Evolutionary conservation across 768 basidiomycete species (phyloP), one percentile per base, ranked within the genome.

Genomic region (Lenzites betulinus): DNA sequence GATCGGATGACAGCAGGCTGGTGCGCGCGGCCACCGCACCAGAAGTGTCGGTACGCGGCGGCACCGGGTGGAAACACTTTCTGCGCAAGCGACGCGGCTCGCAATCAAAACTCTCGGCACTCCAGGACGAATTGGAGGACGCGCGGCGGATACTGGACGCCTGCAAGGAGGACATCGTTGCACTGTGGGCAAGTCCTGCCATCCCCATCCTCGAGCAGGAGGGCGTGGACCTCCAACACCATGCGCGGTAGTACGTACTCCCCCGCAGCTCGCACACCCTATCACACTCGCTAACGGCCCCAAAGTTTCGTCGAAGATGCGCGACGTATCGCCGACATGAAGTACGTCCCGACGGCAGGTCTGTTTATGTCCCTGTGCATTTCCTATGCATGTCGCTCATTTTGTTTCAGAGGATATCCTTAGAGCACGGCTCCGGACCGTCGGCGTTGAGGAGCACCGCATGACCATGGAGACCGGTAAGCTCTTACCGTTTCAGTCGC

Each of bases 361-460:
- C 60, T 16, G 79, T 68, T 25, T 1, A 6, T n/a, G 20, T 11
- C 26, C 6, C 15, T 15, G 20, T 38, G n/a, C 2, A 25, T 36
- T 36, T 0, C 13, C 7, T 2, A 1, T n/a, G 18, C 9, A 11
- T n/a, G 16, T 2, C 2, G 15, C 28, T 38, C n/a, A 48, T 11
- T 1, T 43, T 22, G 41, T 33, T 41, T 3, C 59, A 84, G 85
- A 80, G 36, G 86, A 88, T 60, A 79, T 88, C 30, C 73, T 88
- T 43, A 82, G 81, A 53, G 84, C 85, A 23, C 78, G 86, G 53
- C 76, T 88, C 30, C 79, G 79, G 22, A 88, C 86, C 0, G 71
- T 83, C 36, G 84, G 86, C 2, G 83, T 85, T 6, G 84, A 86
- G 63, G 83, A 86, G 67, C 82, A 87, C 59, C 76, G 73, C 6